Conservation (phyloP, 371 early-diverging fungal species). For the Zychaea mexicana region DNA sequence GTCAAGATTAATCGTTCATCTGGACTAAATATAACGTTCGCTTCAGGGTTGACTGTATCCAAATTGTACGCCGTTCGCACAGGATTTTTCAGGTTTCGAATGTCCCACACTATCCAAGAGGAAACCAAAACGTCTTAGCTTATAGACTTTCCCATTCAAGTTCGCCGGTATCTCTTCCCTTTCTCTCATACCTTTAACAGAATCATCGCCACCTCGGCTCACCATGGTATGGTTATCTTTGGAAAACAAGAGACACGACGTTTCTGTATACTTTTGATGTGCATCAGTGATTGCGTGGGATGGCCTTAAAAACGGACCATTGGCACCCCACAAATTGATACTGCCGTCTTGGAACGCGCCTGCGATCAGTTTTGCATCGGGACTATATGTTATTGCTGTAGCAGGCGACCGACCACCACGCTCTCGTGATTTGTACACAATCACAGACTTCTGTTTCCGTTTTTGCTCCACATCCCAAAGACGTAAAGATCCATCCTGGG, state of each 20-base stretch:
- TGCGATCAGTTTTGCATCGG: slow-evolving; percentile 70
- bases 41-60: slow-evolving; percentile 73
- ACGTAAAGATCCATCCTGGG: slow-evolving; percentile 85
- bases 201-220: slow-evolving; percentile 83
- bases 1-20: slow-evolving; percentile 75
- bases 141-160: too few relatives aligned
- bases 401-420: slow-evolving; percentile 73
- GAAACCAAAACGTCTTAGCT: neutral
- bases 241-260: slow-evolving; percentile 72
- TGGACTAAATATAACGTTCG: slow-evolving; percentile 89
- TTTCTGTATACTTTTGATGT: slow-evolving; percentile 69
- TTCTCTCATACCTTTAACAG: slow-evolving; percentile 88
- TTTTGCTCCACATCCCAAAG: slow-evolving; percentile 87
- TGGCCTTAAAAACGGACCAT: slow-evolving; percentile 58
- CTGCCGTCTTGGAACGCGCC: slow-evolving; percentile 71
- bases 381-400: slow-evolving; percentile 67
- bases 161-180: too few relatives aligned
- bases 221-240: slow-evolving; percentile 65
- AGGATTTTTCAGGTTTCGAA: slow-evolving; percentile 73
- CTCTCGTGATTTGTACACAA: slow-evolving; percentile 76
- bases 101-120: slow-evolving; percentile 89
- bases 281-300: slow-evolving; percentile 62
- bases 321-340: slow-evolving; percentile 62
- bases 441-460: slow-evolving; percentile 74
- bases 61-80: slow-evolving; percentile 63